phyloP scores from a whole-genome alignment of 2,329 filamentous ascomycete genomes.

The Curvularia eragrostidis region DNA sequence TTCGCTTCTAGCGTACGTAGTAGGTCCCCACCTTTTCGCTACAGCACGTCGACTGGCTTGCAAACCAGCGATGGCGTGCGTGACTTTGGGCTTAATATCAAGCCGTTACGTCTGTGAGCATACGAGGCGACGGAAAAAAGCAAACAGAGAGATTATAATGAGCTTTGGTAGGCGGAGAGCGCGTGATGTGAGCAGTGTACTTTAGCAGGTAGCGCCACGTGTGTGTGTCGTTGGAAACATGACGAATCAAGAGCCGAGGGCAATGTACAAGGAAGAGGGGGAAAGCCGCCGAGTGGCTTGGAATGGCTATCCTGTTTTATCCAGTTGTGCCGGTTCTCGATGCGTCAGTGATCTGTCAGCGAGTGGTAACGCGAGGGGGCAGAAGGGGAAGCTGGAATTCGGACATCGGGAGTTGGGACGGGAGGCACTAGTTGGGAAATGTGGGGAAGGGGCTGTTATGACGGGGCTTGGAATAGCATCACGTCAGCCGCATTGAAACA shows the following conservation, averaged over 20 bases:
- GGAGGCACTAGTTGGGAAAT: background rate
- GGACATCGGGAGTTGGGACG: background rate
- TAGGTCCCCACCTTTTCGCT: background rate
- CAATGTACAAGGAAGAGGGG: background rate
- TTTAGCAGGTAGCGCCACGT: conserved; percentile 17
- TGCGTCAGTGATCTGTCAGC: conserved; percentile 12
- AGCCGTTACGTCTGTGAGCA: background rate
- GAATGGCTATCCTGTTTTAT: conserved; percentile 6
- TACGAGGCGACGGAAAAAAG: background rate
- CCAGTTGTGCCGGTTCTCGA: background rate
- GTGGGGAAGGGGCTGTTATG: background rate
- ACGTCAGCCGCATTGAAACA: background rate
- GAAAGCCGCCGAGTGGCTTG: background rate
- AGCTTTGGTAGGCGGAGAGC: background rate
- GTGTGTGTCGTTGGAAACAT: conserved; percentile 19
- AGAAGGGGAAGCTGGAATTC: background rate
- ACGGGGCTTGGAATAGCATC: background rate
- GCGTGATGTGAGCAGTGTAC: background rate
- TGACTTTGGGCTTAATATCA: conserved; percentile 12
- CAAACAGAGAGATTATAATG: background rate
- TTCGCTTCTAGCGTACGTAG: background rate
- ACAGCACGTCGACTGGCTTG: background rate
- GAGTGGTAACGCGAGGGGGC: background rate
- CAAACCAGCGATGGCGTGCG: background rate
- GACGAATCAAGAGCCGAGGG: conserved; percentile 21